Percentiles rank a stretch among this genome's conserved stretches.
These are phyloP conservation scores for Cryptococcus sp. DNA, from an alignment of 1,284 basidiomycete genomes.

Conservation along the genomic window DNA sequence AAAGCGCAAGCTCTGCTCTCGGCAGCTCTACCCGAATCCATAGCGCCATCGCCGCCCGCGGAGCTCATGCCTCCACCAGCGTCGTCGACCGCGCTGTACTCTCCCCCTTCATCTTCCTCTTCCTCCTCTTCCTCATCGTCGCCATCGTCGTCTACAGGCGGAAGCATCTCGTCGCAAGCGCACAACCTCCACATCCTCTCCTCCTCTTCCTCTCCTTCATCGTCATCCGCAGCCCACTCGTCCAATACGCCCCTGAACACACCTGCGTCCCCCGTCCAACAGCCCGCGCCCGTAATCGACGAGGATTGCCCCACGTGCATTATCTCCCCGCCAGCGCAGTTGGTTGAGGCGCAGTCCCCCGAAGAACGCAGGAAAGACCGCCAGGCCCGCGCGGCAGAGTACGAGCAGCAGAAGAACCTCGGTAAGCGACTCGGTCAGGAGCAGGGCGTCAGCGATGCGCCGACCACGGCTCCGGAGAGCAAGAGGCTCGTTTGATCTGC, in stretches of 20 bases:
- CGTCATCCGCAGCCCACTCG: constrained; percentile 6
- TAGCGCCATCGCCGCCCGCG: constrained; percentile 1
- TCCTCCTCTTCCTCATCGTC: not conserved
- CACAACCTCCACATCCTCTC: not conserved
- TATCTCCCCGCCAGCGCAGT: constrained; percentile 44
- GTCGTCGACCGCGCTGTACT: not conserved
- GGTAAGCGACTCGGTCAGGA: constrained; percentile 26
- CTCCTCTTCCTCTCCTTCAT: not conserved
- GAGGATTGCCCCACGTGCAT: constrained; percentile 46
- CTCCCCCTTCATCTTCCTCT: not conserved
- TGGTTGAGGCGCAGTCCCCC: constrained; percentile 39
- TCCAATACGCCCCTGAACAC: constrained; percentile 24
- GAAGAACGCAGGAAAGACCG: constrained; percentile 39
- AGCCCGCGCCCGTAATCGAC: constrained; percentile 34
- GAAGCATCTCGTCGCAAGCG: too few relatives aligned
- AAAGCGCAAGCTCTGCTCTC: constrained; percentile 23
- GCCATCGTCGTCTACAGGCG: not conserved
- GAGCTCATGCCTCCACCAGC: not conserved
- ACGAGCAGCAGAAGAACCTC: constrained; percentile 42
- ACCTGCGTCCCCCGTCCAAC: constrained; percentile 20
- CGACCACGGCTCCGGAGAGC: not conserved
- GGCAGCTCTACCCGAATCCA: not conserved
- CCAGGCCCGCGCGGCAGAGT: constrained; percentile 35
- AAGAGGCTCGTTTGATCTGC: not conserved
- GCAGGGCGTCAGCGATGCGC: constrained; percentile 16